phyloP scores from a whole-genome alignment of 164 flowering plant species.

The Vitis riparia region DNA sequence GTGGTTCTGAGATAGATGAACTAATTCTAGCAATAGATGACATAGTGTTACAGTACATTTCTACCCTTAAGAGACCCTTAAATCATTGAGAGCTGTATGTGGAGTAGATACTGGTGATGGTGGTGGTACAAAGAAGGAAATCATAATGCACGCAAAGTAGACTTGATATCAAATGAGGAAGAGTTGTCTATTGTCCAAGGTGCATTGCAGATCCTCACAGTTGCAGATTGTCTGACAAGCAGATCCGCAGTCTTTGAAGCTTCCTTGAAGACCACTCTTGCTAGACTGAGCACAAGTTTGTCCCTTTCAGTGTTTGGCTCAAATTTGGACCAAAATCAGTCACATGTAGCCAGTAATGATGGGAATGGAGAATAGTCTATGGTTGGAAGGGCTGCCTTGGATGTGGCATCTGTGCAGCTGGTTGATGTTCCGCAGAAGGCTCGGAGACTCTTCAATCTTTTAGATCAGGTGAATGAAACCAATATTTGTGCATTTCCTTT shows the following conservation, averaged over 20 bases:
- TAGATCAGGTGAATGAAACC: constrained; percentile 66
- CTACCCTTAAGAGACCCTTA: constrained; percentile 76
- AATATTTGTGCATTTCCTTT: no score
- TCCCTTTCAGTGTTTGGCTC: constrained; percentile 78
- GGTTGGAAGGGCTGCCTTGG: constrained; percentile 81
- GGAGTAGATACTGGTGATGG: constrained; percentile 70
- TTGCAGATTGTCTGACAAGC: constrained; percentile 91
- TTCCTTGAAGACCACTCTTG: constrained; percentile 87
- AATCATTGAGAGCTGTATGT: constrained; percentile 80
- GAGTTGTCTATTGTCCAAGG: constrained; percentile 99
- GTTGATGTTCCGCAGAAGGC: constrained; percentile 90
- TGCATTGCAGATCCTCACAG: constrained; percentile 93
- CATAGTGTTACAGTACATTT: constrained; percentile 82
- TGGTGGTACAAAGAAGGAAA: constrained; percentile 59
- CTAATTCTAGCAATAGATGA: constrained; percentile 89
- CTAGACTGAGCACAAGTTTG: constrained; percentile 84
- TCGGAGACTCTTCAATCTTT: constrained; percentile 73
- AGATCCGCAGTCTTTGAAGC: constrained; percentile 98
- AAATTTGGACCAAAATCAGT: constrained; percentile 59
- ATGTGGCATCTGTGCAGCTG: constrained; percentile 83
- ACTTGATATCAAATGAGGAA: constrained; percentile 81
- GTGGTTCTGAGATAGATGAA: constrained; percentile 99
- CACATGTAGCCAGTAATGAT: constrained; percentile 39
- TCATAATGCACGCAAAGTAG: constrained; percentile 55
- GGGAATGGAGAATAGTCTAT: constrained; percentile 46